Conservation (phyloP, 169 alveolate species). For the Plasmodium coatneyi region DNA sequence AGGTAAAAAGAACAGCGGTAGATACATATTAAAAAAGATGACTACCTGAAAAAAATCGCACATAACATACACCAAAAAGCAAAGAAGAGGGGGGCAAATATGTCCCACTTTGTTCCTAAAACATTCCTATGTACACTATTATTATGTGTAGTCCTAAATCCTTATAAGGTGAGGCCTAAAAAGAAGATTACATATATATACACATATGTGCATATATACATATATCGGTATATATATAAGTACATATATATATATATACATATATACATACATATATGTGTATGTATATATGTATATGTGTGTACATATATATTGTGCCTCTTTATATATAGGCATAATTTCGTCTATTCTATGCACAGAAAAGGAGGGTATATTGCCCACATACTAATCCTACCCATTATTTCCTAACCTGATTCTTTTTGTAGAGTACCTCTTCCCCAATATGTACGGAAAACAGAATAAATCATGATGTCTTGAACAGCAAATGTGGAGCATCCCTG, state of each 20-base stretch:
- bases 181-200: no score
- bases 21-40: no score
- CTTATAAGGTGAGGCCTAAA: neutral
- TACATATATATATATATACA: no score
- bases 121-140: neutral
- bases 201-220: no score
- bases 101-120: neutral
- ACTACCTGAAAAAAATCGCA: no score
- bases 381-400: neutral
- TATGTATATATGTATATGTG: no score
- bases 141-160: neutral
- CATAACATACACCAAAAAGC: no score
- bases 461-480: neutral
- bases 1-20: no score
- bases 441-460: neutral
- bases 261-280: no score
- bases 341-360: neutral
- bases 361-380: neutral
- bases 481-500: neutral
- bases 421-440: neutral
- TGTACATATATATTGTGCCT: no score
- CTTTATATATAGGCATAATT: neutral
- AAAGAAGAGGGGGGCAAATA: neutral
- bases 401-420: neutral
- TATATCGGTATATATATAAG: no score